These are phyloP conservation scores for Myxozyma sirexii DNA, from an alignment of 805 yeast species.

Conservation along the genomic window DNA sequence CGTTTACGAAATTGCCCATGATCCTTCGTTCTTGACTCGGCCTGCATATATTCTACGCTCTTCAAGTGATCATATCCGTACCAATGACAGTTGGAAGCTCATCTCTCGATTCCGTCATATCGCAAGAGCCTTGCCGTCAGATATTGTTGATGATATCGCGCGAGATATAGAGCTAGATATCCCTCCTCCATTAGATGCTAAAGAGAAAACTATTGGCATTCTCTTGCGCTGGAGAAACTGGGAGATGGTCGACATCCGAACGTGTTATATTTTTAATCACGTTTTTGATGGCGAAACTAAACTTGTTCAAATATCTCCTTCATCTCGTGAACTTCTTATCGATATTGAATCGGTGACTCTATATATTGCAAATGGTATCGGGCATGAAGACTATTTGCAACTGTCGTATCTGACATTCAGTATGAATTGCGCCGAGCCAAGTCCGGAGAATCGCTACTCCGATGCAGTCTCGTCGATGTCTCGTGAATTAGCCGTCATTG, in stretches of 20 bases:
- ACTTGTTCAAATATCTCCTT: conserved; percentile 15
- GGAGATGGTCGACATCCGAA: conserved; percentile 74
- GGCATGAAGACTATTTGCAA: conserved; percentile 43
- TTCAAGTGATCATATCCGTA: conserved; percentile 71
- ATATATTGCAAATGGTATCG: conserved; percentile 38
- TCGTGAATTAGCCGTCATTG: not conserved
- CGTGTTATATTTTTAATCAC: conserved; percentile 56
- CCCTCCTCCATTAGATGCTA: conserved; percentile 52
- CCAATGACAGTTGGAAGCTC: conserved; percentile 85
- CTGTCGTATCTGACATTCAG: conserved; percentile 41
- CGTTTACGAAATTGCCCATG: conserved; percentile 63
- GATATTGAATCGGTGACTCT: conserved; percentile 43
- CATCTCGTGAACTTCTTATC: conserved; percentile 35
- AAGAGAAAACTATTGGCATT: conserved; percentile 55
- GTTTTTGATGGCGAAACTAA: conserved; percentile 49
- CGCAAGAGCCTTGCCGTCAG: conserved; percentile 56
- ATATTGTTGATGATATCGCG: conserved; percentile 41
- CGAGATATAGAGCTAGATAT: conserved; percentile 45
- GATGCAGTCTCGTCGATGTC: not conserved
- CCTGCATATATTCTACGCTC: conserved; percentile 82
- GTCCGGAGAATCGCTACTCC: not conserved
- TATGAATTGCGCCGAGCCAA: conserved; percentile 5
- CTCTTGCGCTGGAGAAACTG: conserved; percentile 87
- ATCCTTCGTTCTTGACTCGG: conserved; percentile 86
- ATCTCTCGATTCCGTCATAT: conserved; percentile 79